Conservation (phyloP, 2,329 filamentous ascomycete species). For the Hansfordia pulvinata region DNA sequence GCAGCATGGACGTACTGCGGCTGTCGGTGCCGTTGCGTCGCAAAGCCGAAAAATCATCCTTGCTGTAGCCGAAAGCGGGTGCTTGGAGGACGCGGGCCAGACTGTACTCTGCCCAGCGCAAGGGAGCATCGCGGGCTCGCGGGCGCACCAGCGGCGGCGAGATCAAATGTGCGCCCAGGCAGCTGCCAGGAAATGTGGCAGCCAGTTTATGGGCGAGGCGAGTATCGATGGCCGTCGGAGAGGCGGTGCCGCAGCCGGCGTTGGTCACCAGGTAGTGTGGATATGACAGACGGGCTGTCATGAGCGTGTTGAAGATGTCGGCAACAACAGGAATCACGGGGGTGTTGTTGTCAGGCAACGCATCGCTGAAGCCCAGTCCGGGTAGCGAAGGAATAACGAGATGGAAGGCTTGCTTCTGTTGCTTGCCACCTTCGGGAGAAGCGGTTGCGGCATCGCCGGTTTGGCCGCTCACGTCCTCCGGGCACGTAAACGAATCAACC, state of each 20-base stretch:
- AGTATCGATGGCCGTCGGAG: constrained; percentile 36
- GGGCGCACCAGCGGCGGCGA: constrained; percentile 41
- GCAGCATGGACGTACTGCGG: constrained; percentile 6
- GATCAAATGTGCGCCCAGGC: constrained; percentile 46
- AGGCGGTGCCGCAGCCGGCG: constrained; percentile 29
- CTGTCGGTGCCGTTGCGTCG: constrained; percentile 10
- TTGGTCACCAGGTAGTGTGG: constrained; percentile 42
- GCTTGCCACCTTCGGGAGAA: too few relatives aligned
- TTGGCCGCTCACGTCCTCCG: too few relatives aligned
- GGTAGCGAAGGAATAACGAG: constrained; percentile 54
- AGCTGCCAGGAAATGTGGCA: constrained; percentile 29
- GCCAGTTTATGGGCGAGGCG: constrained; percentile 34
- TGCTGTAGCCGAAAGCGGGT: constrained; percentile 40
- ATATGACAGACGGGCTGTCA: constrained; percentile 48
- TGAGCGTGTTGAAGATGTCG: constrained; percentile 40
- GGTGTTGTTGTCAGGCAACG: constrained; percentile 33
- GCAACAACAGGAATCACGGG: constrained; percentile 39
- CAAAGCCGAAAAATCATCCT: constrained; percentile 34
- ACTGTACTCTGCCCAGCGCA: constrained; percentile 41
- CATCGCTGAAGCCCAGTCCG: constrained; percentile 54
- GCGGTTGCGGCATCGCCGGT: constrained; percentile 9
- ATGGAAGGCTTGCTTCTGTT: constrained; percentile 47
- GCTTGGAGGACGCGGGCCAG: constrained; percentile 34
- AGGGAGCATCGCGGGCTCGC: constrained; percentile 23
- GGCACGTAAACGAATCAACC: constrained; percentile 38